phyloP scores from a whole-genome alignment of 1,284 basidiomycete genomes.

The Cryptococcus sp. region DNA sequence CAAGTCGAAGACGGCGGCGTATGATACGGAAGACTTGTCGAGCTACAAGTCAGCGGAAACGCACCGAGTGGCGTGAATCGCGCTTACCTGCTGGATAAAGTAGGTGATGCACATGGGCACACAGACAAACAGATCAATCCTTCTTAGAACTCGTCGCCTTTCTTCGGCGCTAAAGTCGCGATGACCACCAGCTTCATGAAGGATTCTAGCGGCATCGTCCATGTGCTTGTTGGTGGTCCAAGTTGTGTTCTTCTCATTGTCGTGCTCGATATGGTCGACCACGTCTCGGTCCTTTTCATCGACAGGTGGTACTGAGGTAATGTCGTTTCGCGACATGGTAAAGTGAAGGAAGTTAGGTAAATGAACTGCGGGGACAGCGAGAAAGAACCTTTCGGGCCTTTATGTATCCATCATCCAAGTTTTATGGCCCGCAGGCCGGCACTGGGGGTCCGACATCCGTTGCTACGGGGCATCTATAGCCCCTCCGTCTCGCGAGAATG shows the following conservation, averaged over 20 bases:
- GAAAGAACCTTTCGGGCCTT: no score
- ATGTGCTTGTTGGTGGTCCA: constrained; percentile 18
- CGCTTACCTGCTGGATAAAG: constrained; percentile 29
- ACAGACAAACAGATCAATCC: constrained; percentile 33
- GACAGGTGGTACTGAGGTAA: background rate
- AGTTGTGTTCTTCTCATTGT: constrained; percentile 7
- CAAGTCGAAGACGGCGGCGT: constrained; percentile 42
- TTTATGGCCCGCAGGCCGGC: no score
- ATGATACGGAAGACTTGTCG: constrained; percentile 43
- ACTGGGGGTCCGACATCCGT: no score
- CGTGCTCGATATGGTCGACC: constrained; percentile 10
- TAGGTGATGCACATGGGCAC: constrained; percentile 38
- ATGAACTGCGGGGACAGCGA: no score
- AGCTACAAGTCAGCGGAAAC: constrained; percentile 24
- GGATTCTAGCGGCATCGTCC: constrained; percentile 33
- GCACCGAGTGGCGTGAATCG: no score
- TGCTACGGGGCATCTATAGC: no score
- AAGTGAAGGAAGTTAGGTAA: no score
- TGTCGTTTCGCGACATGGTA: background rate
- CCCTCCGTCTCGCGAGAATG: no score
- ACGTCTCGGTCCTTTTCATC: constrained; percentile 6
- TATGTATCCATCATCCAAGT: no score
- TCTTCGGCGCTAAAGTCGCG: constrained; percentile 30
- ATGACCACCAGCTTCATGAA: constrained; percentile 29
- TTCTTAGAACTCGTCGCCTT: constrained; percentile 28